Base-by-base conservation (phyloP, 352 stramenopile species). In the Phytopythium boreale region DNA sequence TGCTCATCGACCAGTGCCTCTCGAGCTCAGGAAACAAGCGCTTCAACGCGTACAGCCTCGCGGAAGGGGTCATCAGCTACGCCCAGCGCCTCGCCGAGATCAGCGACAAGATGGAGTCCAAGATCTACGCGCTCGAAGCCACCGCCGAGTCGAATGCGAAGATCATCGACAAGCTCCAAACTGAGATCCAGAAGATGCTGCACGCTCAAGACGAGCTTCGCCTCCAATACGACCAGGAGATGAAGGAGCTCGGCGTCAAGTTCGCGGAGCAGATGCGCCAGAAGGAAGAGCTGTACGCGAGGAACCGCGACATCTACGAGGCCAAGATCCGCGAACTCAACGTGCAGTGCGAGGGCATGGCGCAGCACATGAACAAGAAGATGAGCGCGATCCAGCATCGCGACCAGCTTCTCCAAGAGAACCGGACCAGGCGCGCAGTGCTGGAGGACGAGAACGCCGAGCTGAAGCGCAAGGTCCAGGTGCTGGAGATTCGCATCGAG, bases 391-490 rank as follows among this genome's bases (percentile, higher is more conserved):
- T 93, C 36, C 83, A 92, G 57, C 79, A 95, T 41, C 76, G 84
- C 15, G 82, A 93, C 56, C 74, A 84, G 27, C 68, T 90, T 37
- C 66, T 93, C 26, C 81, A 92, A 64, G 84, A 92, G 24, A 88
- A 52, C 26, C 80, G 82, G 14, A 61, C 68, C 2, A 89, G 87
- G 61, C 76, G 78, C 39, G 71, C 71, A 17, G 62, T 76, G 17
- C 27, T 93, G 39, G 84, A 92, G 61, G 81, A 95, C 52, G 82
- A 93, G 61, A 95, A 91, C 69, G 81, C 64, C 20, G 82, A 90
- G 61, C 67, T 91, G 2, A 88, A 89, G 62, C 79, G 80, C 20
- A 95, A 92, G 64, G 75, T 92, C 10, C 77, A 91, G 62, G 77
- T 89, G 36, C 70, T 95, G 5, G 86, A 95, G 68, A 80, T 89